Evolutionary conservation across 2,329 filamentous ascomycete genomes (phyloP).

Genomic region (Colletotrichum aenigma): DNA sequence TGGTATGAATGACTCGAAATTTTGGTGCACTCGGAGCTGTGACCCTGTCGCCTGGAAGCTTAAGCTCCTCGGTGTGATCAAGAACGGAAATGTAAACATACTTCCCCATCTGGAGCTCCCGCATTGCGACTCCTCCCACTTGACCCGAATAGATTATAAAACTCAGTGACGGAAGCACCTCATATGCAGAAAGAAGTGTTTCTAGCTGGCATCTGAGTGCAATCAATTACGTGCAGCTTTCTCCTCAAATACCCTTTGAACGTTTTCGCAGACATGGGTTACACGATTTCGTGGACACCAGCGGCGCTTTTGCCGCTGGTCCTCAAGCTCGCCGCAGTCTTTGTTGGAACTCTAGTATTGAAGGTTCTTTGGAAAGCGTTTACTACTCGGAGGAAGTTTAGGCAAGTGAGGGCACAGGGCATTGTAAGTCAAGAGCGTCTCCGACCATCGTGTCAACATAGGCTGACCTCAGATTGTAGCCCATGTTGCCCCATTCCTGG

Average conservation of each 20-base stretch:
- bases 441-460: rapidly evolving
- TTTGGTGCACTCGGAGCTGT: neutral
- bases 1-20: neutral
- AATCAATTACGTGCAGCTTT: neutral
- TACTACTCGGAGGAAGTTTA: neutral
- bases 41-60: neutral
- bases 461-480: neutral
- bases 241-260: neutral
- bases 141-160: neutral
- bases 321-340: neutral
- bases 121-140: neutral
- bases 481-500: conserved; percentile 1
- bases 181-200: neutral
- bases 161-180: neutral
- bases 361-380: neutral
- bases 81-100: neutral
- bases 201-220: neutral
- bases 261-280: neutral
- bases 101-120: neutral
- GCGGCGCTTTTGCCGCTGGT: neutral
- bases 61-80: neutral
- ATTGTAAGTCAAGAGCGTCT: neutral
- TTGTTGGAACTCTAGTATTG: neutral
- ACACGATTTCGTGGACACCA: neutral
- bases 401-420: neutral